These are phyloP conservation scores for Lyophyllum atratum DNA, from an alignment of 768 basidiomycete species.

Conservation along the genomic window DNA sequence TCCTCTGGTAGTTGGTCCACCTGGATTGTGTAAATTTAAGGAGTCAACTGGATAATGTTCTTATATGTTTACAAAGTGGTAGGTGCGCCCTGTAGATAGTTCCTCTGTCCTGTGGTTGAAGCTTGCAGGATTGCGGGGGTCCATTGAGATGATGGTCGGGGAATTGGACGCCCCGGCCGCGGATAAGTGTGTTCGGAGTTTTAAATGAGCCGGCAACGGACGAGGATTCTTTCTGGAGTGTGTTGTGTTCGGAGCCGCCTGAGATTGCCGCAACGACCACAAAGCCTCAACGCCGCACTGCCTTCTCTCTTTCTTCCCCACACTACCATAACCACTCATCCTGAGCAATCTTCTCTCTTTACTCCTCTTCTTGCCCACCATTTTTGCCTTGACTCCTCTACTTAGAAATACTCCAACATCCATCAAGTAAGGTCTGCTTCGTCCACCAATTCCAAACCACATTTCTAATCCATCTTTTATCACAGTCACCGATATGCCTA, in stretches of 20 bases:
- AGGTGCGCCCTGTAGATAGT: constrained; percentile 61
- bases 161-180: background rate
- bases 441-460: constrained; percentile 7
- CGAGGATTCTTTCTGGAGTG: constrained; percentile 14
- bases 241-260: constrained; percentile 34
- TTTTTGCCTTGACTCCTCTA: constrained; percentile 22
- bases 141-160: constrained; percentile 32
- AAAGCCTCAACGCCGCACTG: constrained; percentile 13
- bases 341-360: constrained; percentile 18
- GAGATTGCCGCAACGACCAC: constrained; percentile 15
- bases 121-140: constrained; percentile 38
- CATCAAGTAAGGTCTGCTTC: constrained; percentile 37
- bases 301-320: constrained; percentile 8
- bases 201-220: constrained; percentile 23
- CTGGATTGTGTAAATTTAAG: constrained; percentile 22
- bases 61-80: constrained; percentile 56
- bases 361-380: constrained; percentile 22
- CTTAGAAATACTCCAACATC: background rate
- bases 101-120: constrained; percentile 56
- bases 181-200: constrained; percentile 19
- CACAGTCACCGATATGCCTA: constrained; percentile 45
- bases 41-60: background rate
- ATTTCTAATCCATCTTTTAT: constrained; percentile 19
- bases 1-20: constrained; percentile 59
- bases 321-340: constrained; percentile 6